phyloP scores from a whole-genome alignment of 1,284 basidiomycete genomes.

The Ganoderma resinaceum region DNA sequence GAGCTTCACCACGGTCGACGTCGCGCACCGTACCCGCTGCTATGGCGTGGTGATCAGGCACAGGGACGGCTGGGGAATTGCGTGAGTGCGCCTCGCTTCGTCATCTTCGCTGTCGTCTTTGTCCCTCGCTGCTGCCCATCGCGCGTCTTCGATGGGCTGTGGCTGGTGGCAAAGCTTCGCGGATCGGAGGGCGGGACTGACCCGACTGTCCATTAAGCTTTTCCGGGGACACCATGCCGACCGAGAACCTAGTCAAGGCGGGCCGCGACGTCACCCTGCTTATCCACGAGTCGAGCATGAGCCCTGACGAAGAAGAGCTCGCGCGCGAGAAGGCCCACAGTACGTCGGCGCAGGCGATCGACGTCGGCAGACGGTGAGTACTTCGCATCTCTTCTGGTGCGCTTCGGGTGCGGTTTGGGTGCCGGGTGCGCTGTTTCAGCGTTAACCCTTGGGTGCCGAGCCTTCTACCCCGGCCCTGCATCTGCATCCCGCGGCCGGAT shows the following conservation, averaged over 20 bases:
- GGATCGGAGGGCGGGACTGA: slow-evolving; percentile 18
- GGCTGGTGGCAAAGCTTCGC: slow-evolving; percentile 16
- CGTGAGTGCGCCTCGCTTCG: slow-evolving; percentile 53
- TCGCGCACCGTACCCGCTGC: slow-evolving; percentile 76
- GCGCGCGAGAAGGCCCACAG: slow-evolving; percentile 86
- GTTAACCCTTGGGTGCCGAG: neutral
- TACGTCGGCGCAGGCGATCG: slow-evolving; percentile 89
- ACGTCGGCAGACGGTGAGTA: slow-evolving; percentile 71
- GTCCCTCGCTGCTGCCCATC: neutral
- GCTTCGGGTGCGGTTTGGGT: neutral
- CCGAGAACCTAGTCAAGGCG: slow-evolving; percentile 68
- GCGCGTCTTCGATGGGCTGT: no score
- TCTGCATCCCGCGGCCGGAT: slow-evolving; percentile 5
- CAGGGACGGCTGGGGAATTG: slow-evolving; percentile 81
- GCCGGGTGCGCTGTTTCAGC: neutral
- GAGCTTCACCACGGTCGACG: slow-evolving; percentile 69
- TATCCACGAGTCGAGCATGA: slow-evolving; percentile 95
- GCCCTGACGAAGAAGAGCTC: slow-evolving; percentile 75
- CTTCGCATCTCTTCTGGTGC: neutral
- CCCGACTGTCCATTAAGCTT: slow-evolving; percentile 50
- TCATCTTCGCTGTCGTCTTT: neutral
- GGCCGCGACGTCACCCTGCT: slow-evolving; percentile 80
- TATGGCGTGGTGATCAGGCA: slow-evolving; percentile 78
- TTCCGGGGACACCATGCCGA: slow-evolving; percentile 91
- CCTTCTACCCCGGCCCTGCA: neutral